These are phyloP conservation scores for Penicillium sp. DNA, from an alignment of 2,329 filamentous ascomycete species.

Conservation along the genomic window DNA sequence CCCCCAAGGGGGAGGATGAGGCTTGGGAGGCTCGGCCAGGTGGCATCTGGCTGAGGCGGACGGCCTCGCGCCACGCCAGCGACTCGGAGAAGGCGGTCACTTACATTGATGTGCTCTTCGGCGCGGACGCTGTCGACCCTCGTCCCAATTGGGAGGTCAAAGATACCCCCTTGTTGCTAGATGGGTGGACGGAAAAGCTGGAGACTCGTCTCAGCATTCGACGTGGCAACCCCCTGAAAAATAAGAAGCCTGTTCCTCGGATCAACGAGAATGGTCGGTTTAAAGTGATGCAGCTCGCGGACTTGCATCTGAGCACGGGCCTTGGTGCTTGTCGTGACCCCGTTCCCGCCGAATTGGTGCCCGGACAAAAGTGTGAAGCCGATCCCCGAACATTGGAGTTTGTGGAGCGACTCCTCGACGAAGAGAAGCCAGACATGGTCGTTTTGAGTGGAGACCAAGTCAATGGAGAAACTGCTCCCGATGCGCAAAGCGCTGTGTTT, in stretches of 20 bases:
- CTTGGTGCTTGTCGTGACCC: constrained; percentile 82
- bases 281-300: constrained; percentile 96
- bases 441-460: constrained; percentile 92
- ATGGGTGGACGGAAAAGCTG: constrained; percentile 60
- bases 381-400: constrained; percentile 92
- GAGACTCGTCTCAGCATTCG: constrained; percentile 77
- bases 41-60: constrained; percentile 81
- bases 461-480: constrained; percentile 88
- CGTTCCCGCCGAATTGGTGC: constrained; percentile 71
- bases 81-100: constrained; percentile 76
- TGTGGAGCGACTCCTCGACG: constrained; percentile 76
- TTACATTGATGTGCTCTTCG: constrained; percentile 82
- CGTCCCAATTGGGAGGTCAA: constrained; percentile 81
- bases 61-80: constrained; percentile 69
- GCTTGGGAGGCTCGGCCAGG: constrained; percentile 76
- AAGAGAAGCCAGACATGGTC: constrained; percentile 91
- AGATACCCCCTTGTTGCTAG: constrained; percentile 72
- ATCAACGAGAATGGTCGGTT: constrained; percentile 90
- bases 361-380: constrained; percentile 77
- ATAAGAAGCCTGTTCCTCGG: constrained; percentile 70
- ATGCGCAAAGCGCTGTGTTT: constrained; percentile 90
- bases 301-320: constrained; percentile 90
- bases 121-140: constrained; percentile 87
- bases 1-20: constrained; percentile 58
- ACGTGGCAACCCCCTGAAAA: constrained; percentile 66